Evolutionary conservation across 495 filamentous ascomycete genomes (phyloP).

Genomic region (Hyaloscypha bicolor): DNA sequence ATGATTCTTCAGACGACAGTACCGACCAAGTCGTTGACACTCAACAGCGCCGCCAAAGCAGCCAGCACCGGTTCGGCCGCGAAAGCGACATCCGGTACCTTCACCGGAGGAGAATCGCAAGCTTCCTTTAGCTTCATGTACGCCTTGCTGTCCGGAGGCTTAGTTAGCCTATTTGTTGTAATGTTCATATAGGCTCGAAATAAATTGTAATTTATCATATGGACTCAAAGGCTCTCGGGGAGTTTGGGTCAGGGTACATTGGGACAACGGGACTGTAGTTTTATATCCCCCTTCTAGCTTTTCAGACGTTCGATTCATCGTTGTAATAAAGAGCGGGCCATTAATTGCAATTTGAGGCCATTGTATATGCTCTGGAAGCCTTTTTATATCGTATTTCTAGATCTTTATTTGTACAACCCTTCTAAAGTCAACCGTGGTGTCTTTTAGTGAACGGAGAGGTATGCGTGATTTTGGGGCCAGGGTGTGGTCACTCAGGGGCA

Average conservation of each 20-base stretch:
- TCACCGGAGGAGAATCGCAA: neutral
- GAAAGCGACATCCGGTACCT: neutral
- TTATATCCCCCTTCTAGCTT: slow-evolving; percentile 2
- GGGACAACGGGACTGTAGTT: neutral
- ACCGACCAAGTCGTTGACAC: neutral
- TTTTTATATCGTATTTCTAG: neutral
- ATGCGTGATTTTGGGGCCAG: too few species aligned
- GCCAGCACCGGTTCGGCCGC: neutral
- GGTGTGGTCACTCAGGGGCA: neutral
- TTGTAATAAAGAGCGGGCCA: slow-evolving; percentile 18
- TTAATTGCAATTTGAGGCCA: slow-evolving; percentile 1
- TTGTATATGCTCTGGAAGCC: neutral
- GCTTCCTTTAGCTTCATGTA: neutral
- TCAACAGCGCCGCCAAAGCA: neutral
- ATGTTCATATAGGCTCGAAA: neutral
- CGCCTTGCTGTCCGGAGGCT: neutral
- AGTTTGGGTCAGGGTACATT: neutral
- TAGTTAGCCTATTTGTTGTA: neutral
- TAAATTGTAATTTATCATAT: neutral
- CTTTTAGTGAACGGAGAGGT: neutral
- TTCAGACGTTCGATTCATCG: slow-evolving; percentile 17
- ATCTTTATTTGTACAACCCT: neutral
- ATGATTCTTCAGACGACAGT: neutral
- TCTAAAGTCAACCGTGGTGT: neutral
- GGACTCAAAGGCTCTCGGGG: neutral